A percentile compares a stretch with the other conserved stretches of the same genome.
Conservation (phyloP, 2,329 filamentous ascomycete species). For the Ceratocystis diversiconidia region DNA sequence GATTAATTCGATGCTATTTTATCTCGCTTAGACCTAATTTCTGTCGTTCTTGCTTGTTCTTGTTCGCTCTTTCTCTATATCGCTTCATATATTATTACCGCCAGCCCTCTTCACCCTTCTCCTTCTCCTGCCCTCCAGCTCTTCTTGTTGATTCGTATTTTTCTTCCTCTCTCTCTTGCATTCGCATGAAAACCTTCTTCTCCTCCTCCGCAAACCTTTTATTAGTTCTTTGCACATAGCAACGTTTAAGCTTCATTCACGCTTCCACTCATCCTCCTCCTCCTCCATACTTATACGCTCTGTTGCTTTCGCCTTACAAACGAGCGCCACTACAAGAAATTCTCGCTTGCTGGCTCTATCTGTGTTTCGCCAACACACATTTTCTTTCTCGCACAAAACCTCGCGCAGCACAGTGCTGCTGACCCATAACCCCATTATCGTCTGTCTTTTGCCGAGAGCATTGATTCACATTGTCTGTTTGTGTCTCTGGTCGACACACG, state of each 20-base stretch:
- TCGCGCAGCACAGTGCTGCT: background rate
- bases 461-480: background rate
- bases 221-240: background rate
- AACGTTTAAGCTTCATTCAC: background rate
- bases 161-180: background rate
- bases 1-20: background rate
- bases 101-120: background rate
- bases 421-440: background rate
- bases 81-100: slow-evolving; percentile 4
- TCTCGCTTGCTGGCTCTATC: background rate
- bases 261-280: background rate
- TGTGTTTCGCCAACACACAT: background rate
- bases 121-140: background rate
- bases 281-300: background rate
- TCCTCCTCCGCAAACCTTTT: background rate
- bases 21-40: background rate
- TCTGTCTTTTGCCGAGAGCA: background rate
- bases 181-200: background rate
- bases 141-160: background rate
- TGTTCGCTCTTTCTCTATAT: slow-evolving; percentile 4
- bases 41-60: background rate
- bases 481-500: background rate
- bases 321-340: background rate
- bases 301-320: background rate
- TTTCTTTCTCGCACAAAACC: no score